Evolutionary conservation across 2,329 filamentous ascomycete species (phyloP).

Genomic region (Penicillium fuscoglaucum): DNA sequence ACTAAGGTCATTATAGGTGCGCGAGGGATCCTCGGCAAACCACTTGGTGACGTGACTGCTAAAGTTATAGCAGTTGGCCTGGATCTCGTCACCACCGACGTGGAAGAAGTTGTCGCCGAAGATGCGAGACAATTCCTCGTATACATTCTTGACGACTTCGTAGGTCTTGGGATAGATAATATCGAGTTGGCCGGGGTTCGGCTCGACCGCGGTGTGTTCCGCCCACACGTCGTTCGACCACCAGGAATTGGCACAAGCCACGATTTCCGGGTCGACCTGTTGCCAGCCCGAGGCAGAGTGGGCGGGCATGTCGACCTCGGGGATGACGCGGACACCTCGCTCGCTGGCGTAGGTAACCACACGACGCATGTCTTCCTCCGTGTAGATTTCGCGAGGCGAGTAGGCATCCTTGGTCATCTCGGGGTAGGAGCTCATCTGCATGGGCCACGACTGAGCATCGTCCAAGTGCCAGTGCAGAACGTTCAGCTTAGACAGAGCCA

Average conservation of each 20-base stretch:
- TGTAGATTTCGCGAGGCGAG: constrained; percentile 51
- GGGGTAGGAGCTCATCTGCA: constrained; percentile 52
- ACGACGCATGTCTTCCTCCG: constrained; percentile 44
- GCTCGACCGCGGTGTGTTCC: constrained; percentile 57
- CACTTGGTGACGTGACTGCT: constrained; percentile 52
- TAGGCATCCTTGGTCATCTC: constrained; percentile 58
- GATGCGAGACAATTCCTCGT: constrained; percentile 52
- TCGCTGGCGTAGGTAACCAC: constrained; percentile 54
- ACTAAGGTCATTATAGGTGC: constrained; percentile 53
- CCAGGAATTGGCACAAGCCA: constrained; percentile 59
- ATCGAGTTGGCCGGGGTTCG: constrained; percentile 58
- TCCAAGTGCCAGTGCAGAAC: constrained; percentile 59
- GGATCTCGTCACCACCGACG: constrained; percentile 58
- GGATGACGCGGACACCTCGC: constrained; percentile 59
- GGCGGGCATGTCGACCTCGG: constrained; percentile 64
- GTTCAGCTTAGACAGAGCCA: constrained; percentile 59
- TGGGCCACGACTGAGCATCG: constrained; percentile 58
- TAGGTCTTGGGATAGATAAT: constrained; percentile 59
- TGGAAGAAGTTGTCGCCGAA: constrained; percentile 58
- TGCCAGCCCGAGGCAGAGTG: constrained; percentile 59
- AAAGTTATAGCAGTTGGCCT: constrained; percentile 60
- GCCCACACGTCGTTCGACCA: constrained; percentile 61
- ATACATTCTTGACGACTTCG: constrained; percentile 55
- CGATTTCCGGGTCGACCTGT: constrained; percentile 57
- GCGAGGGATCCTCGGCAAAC: constrained; percentile 52